These are phyloP conservation scores for Nemania diffusa DNA, from an alignment of 2,329 filamentous ascomycete species.

Conservation along the genomic window DNA sequence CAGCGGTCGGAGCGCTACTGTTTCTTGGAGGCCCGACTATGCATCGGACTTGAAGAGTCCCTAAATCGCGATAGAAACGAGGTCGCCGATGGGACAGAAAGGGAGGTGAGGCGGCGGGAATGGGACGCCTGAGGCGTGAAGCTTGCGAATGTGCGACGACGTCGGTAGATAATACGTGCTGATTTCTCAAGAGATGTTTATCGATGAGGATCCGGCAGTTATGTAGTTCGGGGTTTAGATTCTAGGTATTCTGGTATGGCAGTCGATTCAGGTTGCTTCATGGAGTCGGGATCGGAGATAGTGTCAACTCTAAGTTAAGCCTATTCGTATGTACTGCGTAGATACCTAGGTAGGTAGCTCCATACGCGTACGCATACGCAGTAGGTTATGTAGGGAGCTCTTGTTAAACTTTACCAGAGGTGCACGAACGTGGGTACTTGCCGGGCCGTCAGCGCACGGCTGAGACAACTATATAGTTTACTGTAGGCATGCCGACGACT, in stretches of 20 bases:
- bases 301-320: not conserved
- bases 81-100: not conserved
- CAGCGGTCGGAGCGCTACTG: constrained; percentile 42
- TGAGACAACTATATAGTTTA: not conserved
- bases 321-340: not conserved
- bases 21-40: constrained; percentile 39
- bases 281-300: constrained; percentile 25
- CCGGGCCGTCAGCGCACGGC: constrained; percentile 11
- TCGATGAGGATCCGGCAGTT: constrained; percentile 23
- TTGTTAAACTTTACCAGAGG: no score
- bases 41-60: constrained; percentile 37
- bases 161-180: not conserved
- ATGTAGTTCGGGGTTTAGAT: not conserved
- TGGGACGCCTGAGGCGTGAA: constrained; percentile 13
- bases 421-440: not conserved
- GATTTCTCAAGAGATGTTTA: constrained; percentile 16
- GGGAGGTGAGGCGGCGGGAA: not conserved
- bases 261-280: not conserved
- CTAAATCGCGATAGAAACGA: not conserved
- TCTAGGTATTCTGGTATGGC: no score
- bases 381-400: no score
- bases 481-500: not conserved
- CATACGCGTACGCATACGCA: no score
- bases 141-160: constrained; percentile 9
- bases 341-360: not conserved